Conservation (phyloP, 192 early-diverging fungal genomes). For the Helicostylum pulchrum region DNA sequence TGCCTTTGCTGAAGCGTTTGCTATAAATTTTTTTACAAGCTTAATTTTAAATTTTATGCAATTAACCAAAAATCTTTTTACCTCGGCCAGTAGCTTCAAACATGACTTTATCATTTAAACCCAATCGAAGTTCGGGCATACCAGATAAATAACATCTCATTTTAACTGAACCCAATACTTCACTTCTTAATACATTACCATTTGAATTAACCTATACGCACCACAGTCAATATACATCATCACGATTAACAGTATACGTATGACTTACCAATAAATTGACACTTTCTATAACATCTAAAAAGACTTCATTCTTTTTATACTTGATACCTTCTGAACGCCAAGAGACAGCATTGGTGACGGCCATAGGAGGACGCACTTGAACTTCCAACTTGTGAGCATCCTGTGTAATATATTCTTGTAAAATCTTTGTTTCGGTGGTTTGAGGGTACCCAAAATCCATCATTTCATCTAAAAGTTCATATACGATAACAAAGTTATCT, state of each 20-base stretch:
- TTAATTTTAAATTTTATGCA: not conserved
- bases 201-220: slow-evolving; percentile 8
- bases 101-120: slow-evolving; percentile 88
- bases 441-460: slow-evolving; percentile 92
- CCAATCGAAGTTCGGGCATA: slow-evolving; percentile 82
- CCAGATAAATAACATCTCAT: slow-evolving; percentile 86
- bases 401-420: slow-evolving; percentile 95
- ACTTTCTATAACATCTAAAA: slow-evolving; percentile 95
- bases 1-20: slow-evolving; percentile 48
- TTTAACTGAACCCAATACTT: slow-evolving; percentile 79
- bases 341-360: slow-evolving; percentile 69
- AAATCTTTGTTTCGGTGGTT: slow-evolving; percentile 84
- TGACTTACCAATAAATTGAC: slow-evolving; percentile 60
- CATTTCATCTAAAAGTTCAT: slow-evolving; percentile 89
- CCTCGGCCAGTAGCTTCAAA: slow-evolving; percentile 73
- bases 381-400: slow-evolving; percentile 94
- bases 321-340: slow-evolving; percentile 69
- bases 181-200: slow-evolving; percentile 59
- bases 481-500: slow-evolving; percentile 90
- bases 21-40: not conserved
- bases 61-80: slow-evolving; percentile 49
- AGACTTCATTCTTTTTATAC: slow-evolving; percentile 97
- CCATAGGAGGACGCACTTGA: slow-evolving; percentile 86
- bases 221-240: not conserved
- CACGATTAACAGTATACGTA: not conserved